Evolutionary conservation across 2,329 filamentous ascomycete genomes (phyloP).

Genomic region (Trichoderma sp.): DNA sequence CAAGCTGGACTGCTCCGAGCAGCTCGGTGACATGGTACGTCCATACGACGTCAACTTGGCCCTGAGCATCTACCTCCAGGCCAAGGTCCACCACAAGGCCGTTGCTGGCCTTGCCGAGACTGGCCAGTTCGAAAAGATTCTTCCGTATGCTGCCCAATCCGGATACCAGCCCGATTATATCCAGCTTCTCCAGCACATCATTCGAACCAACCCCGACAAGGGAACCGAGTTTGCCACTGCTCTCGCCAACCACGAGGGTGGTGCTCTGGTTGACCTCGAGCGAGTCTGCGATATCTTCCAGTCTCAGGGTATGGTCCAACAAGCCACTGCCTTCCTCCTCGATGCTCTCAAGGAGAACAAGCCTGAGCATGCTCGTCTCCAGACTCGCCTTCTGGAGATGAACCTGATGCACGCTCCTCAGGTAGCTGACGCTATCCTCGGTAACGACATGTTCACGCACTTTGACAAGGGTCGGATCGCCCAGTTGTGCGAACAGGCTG

Average conservation of each 20-base stretch:
- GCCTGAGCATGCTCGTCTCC: conserved; percentile 88
- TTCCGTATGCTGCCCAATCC: conserved; percentile 81
- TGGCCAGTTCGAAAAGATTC: conserved; percentile 94
- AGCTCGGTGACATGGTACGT: conserved; percentile 91
- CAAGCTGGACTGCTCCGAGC: conserved; percentile 94
- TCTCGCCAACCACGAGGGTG: conserved; percentile 84
- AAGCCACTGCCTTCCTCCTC: conserved; percentile 95
- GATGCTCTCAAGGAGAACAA: conserved; percentile 95
- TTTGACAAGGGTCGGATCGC: conserved; percentile 92
- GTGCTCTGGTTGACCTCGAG: conserved; percentile 86
- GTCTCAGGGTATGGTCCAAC: conserved; percentile 95
- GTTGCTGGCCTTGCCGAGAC: conserved; percentile 94
- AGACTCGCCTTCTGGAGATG: conserved; percentile 96
- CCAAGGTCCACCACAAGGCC: conserved; percentile 89
- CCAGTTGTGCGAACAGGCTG: conserved; percentile 88
- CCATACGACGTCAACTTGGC: conserved; percentile 87
- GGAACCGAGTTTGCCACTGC: conserved; percentile 92
- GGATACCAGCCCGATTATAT: conserved; percentile 97
- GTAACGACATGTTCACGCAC: conserved; percentile 98
- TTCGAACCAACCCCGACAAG: conserved; percentile 89
- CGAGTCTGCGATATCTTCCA: conserved; percentile 98
- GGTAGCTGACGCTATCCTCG: conserved; percentile 95
- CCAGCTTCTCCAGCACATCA: conserved; percentile 86
- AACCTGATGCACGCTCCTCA: conserved; percentile 95
- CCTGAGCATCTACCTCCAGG: conserved; percentile 84